phyloP scores from a whole-genome alignment of 179 eudicot genomes.

The Silene coronaria region DNA sequence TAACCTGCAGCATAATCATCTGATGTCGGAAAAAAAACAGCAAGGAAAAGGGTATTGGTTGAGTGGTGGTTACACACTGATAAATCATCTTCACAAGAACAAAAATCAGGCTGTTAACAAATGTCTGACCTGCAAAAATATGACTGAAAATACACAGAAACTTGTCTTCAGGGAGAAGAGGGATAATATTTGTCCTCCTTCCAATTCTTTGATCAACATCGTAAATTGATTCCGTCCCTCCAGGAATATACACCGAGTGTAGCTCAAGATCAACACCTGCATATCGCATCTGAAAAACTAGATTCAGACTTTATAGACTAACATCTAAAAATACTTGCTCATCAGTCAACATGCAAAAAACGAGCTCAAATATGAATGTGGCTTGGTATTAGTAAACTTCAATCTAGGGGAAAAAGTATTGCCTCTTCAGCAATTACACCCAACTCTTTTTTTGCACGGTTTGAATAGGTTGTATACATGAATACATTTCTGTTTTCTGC shows the following conservation, averaged over 20 bases:
- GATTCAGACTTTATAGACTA: not conserved
- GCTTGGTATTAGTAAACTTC: too few relatives aligned
- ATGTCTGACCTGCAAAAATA: constrained; percentile 35
- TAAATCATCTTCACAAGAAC: not conserved
- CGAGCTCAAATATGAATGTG: not conserved
- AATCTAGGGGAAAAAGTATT: too few relatives aligned
- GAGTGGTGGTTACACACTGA: not conserved
- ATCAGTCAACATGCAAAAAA: not conserved
- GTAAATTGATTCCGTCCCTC: constrained; percentile 33
- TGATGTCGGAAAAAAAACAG: constrained; percentile 16
- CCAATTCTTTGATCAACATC: constrained; percentile 32
- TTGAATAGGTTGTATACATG: too few relatives aligned
- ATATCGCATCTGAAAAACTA: constrained; percentile 25
- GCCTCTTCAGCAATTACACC: too few relatives aligned
- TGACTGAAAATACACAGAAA: constrained; percentile 36
- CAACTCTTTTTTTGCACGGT: too few relatives aligned
- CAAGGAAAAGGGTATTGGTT: not conserved
- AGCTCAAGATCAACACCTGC: constrained; percentile 32
- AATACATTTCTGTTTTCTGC: not conserved
- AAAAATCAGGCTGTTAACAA: not conserved
- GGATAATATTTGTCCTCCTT: constrained; percentile 26
- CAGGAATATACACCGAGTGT: constrained; percentile 28
- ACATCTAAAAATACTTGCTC: not conserved
- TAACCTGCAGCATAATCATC: constrained; percentile 37
- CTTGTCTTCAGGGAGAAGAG: constrained; percentile 34